These are phyloP conservation scores for Pochonia chlamydosporia DNA, from an alignment of 2,329 filamentous ascomycete species.

Conservation along the genomic window DNA sequence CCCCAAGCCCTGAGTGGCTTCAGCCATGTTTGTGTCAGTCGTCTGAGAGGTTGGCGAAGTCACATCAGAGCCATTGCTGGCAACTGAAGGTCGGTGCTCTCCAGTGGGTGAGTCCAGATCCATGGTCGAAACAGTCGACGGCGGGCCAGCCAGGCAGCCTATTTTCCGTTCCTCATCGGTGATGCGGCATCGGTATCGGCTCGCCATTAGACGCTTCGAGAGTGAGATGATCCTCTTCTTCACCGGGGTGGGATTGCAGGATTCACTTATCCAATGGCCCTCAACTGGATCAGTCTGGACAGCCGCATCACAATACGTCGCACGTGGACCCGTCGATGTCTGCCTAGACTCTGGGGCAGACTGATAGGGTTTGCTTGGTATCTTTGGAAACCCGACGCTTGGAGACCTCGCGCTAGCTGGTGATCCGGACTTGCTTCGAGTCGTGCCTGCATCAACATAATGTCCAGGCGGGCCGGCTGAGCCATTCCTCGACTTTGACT, in stretches of 20 bases:
- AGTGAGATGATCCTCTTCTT: conserved; percentile 47
- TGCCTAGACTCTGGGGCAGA: conserved; percentile 26
- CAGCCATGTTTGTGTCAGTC: conserved; percentile 20
- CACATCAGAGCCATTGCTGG: conserved; percentile 15
- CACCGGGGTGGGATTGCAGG: conserved; percentile 27
- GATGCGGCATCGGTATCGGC: conserved; percentile 35
- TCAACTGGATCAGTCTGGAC: conserved; percentile 51
- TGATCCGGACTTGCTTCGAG: conserved; percentile 48
- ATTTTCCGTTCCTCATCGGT: conserved; percentile 33
- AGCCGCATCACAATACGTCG: conserved; percentile 43
- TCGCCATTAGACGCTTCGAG: conserved; percentile 46
- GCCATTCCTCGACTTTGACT: conserved; percentile 34
- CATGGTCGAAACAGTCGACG: conserved; percentile 28
- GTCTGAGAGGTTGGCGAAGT: conserved; percentile 17
- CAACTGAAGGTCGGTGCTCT: conserved; percentile 21
- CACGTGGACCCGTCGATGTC: conserved; percentile 30
- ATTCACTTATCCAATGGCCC: conserved; percentile 46
- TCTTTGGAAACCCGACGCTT: conserved; percentile 18
- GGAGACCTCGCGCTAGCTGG: conserved; percentile 39
- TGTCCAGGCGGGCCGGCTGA: conserved; percentile 28
- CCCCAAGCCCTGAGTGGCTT: conserved; percentile 23
- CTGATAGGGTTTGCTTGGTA: conserved; percentile 25
- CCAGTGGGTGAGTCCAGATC: conserved; percentile 31
- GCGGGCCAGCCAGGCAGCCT: conserved; percentile 14
- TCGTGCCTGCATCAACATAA: conserved; percentile 49